Base-by-base conservation (phyloP, 2,329 filamentous ascomycete genomes). In the Diaporthe citrichinensis region DNA sequence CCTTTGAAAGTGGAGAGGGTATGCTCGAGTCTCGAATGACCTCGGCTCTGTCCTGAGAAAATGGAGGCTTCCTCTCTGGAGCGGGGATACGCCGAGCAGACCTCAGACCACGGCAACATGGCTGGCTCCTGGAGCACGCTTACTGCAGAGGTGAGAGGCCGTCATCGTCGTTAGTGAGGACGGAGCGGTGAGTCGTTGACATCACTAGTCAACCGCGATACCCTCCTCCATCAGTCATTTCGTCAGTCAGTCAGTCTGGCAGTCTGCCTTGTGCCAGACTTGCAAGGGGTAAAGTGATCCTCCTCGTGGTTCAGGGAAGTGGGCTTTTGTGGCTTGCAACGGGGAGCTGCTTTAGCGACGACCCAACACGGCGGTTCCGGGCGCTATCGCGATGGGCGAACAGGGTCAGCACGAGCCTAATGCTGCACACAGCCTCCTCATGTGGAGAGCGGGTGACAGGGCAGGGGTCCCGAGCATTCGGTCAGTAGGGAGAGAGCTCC, bases 331-430 rank as follows among this genome's bases (percentile, higher is more conserved):
- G 65, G 65, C 65, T 69, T 69, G n/a, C 49, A 17, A 69, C 65
- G 65, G 65, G 49, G 65, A 69, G 65, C 65, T 69, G 65, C 65
- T 41, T 69, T 69, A 69, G 65, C 65, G 49, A 69, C 65, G 65
- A 69, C 65, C 65, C 65, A 69, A 69, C 65, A 55, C 65, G 65
- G 65, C 49, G 65, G 65, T 55, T 41, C 65, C 65, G 65, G 49
- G 49, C 34, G 65, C 65, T 69, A 55, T 69, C 34, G 65, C 65
- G 49, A 69, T 69, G 49, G 49, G 49, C n/a, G 49, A n/a, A 55
- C 65, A 69, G 65, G 65, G 65, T 49, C 65, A 41, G 65, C 65
- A 69, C 65, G 65, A 69, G 65, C 65, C 65, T 69, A 69, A 41
- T 69, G 65, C 65, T 69, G 65, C 65, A 69, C 65, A 69, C 65